Evolutionary conservation across 352 stramenopile genomes (phyloP), one percentile per base, ranked within the genome.

Genomic region (Phytophthora idaei): DNA sequence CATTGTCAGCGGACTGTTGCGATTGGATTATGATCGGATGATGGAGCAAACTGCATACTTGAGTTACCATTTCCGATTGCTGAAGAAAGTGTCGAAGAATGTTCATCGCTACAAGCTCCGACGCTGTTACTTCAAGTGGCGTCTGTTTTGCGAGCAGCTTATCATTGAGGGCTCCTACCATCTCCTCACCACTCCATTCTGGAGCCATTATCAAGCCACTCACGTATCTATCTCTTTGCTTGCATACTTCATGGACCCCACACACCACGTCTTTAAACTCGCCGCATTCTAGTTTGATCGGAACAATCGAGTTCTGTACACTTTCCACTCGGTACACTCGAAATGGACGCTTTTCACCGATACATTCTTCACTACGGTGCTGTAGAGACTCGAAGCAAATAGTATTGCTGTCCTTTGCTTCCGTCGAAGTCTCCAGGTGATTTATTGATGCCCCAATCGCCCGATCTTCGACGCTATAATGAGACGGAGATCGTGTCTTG

Each of bases 311-410:
- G 11, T 50, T 29, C 12, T 29, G 31, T 32, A 15, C 56, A 50
- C n/a, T 28, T 49, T 77, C 59, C 27, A 71, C 42, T 58, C 39
- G 57, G 63, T 66, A 77, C 6, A 77, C 51, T 65, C 34, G 56
- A 51, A 65, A 64, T 31, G 27, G 15, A 15, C 25, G 17, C 11
- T 36, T 15, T 59, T 54, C 11, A 7, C n/a, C 44, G 3, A n/a
- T 59, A 58, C 56, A 29, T 21, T 21, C 8, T 12, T 42, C 36
- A 47, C 17, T 47, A 17, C 12, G 1, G 7, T 53, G 39, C 8
- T 11, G 17, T 12, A 65, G 31, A 8, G 39, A 46, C 25, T 70
- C 45, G 14, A 73, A 57, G 17, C 65, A 76, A 2, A 62, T 3
- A 9, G n/a, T 21, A 5, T 52, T 58, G 14, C 17, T 51, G 4